These are phyloP conservation scores for Hymenotorrendiella dingleyae DNA, from an alignment of 2,329 filamentous ascomycete species.

Conservation along the genomic window DNA sequence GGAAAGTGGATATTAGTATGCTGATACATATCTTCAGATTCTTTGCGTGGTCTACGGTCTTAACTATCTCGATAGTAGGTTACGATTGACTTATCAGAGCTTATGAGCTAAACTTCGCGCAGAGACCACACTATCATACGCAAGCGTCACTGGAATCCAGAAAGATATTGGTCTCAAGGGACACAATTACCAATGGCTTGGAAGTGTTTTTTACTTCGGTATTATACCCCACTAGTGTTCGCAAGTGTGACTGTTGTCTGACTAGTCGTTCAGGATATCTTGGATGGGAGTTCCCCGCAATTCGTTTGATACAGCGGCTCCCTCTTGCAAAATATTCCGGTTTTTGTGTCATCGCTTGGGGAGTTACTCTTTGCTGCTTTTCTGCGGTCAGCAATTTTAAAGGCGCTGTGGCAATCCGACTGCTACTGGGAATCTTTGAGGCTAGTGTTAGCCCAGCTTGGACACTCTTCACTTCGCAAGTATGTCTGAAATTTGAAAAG, in stretches of 20 bases:
- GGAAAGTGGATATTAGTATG: slow-evolving; percentile 38
- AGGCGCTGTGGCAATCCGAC: slow-evolving; percentile 57
- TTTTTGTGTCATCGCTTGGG: slow-evolving; percentile 56
- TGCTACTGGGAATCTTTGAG: slow-evolving; percentile 64
- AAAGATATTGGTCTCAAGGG: slow-evolving; percentile 35
- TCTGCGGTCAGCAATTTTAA: slow-evolving; percentile 55
- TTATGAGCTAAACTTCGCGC: not conserved
- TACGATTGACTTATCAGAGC: not conserved
- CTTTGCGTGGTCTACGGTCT: not conserved
- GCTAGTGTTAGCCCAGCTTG: slow-evolving; percentile 56
- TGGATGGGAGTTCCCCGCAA: slow-evolving; percentile 28
- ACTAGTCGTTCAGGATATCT: slow-evolving; percentile 13
- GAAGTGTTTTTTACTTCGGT: slow-evolving; percentile 42
- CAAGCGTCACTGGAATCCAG: slow-evolving; percentile 43
- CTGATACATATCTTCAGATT: not conserved
- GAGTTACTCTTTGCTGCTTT: slow-evolving; percentile 53
- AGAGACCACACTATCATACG: slow-evolving; percentile 43
- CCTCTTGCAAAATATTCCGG: slow-evolving; percentile 60
- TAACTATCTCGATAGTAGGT: not conserved
- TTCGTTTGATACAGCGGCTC: slow-evolving; percentile 40
- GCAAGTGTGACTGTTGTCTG: too few relatives aligned
- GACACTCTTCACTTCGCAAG: not conserved
- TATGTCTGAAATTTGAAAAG: not conserved
- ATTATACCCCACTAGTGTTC: too few relatives aligned
- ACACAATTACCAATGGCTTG: slow-evolving; percentile 39